Conservation (phyloP, 352 stramenopile genomes). For the Peronosclerospora sorghi region DNA sequence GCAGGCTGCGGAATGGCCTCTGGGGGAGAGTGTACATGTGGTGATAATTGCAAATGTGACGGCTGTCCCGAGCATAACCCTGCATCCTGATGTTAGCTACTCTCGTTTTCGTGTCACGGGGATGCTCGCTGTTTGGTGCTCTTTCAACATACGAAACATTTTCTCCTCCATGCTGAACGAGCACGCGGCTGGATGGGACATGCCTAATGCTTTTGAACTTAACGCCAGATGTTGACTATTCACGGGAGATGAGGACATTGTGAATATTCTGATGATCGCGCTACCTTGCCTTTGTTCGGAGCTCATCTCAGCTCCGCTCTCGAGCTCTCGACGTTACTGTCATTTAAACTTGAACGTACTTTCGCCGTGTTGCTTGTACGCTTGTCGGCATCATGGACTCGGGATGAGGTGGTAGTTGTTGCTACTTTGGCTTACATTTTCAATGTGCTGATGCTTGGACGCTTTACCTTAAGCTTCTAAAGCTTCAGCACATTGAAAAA, state of each 20-base stretch:
- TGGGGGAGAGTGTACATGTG: conserved; percentile 71
- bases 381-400: conserved; percentile 5
- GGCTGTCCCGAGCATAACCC: conserved; percentile 75
- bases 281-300: too few relatives aligned
- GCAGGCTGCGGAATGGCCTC: conserved; percentile 70
- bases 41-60: conserved; percentile 62
- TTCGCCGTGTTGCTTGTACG: too few relatives aligned
- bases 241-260: conserved; percentile 39
- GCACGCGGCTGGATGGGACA: conserved; percentile 50
- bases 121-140: neutral
- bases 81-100: conserved; percentile 4
- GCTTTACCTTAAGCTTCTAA: conserved; percentile 11
- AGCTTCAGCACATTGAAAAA: too few relatives aligned
- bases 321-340: too few relatives aligned
- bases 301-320: too few relatives aligned
- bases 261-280: conserved; percentile 28
- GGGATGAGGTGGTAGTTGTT: conserved; percentile 32
- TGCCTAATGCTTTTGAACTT: conserved; percentile 28
- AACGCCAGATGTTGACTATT: conserved; percentile 34
- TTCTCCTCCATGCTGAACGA: conserved; percentile 50
- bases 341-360: too few relatives aligned
- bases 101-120: conserved; percentile 4
- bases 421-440: conserved; percentile 25
- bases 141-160: conserved; percentile 9
- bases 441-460: conserved; percentile 30